These are phyloP conservation scores for Rubia occidens DNA, from an alignment of 305 asterid genomes.

Conservation along the genomic window DNA sequence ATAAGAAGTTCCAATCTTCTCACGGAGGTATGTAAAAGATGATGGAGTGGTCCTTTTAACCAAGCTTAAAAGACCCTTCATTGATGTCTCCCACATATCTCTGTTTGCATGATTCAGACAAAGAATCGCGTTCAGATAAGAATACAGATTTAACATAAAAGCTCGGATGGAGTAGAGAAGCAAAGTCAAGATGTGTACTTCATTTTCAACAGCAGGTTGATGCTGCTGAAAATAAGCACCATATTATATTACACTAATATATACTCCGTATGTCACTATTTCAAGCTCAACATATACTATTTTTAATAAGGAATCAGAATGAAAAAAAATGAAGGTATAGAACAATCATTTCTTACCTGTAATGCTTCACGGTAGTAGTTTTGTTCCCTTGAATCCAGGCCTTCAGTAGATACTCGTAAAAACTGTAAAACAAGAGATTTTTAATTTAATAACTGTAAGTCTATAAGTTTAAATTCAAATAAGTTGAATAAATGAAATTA, in stretches of 20 bases:
- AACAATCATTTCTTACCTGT: slow-evolving; percentile 43
- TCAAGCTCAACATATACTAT: neutral
- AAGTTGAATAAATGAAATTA: neutral
- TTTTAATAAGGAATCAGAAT: no score
- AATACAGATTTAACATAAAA: neutral
- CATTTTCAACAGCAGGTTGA: neutral
- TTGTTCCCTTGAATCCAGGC: slow-evolving; percentile 97
- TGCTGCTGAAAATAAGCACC: neutral
- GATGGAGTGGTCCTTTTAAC: slow-evolving; percentile 84
- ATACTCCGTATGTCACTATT: neutral
- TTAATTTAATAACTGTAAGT: neutral
- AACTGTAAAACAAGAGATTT: slow-evolving; percentile 44
- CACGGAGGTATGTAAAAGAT: slow-evolving; percentile 72
- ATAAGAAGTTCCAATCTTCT: slow-evolving; percentile 67
- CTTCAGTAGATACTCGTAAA: slow-evolving; percentile 90
- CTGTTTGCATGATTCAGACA: slow-evolving; percentile 31
- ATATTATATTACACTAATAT: no score
- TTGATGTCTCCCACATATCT: slow-evolving; percentile 98
- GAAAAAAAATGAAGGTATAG: neutral
- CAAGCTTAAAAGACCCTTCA: slow-evolving; percentile 86
- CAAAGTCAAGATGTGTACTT: neutral
- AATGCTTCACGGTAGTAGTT: slow-evolving; percentile 67
- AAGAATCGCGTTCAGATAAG: neutral
- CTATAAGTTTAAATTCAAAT: neutral
- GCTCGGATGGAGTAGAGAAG: neutral